A percentile compares a stretch with the other conserved stretches of the same genome.
Evolutionary conservation across 179 eudicot genomes (phyloP).

Genomic region (Dionaea muscipula): DNA sequence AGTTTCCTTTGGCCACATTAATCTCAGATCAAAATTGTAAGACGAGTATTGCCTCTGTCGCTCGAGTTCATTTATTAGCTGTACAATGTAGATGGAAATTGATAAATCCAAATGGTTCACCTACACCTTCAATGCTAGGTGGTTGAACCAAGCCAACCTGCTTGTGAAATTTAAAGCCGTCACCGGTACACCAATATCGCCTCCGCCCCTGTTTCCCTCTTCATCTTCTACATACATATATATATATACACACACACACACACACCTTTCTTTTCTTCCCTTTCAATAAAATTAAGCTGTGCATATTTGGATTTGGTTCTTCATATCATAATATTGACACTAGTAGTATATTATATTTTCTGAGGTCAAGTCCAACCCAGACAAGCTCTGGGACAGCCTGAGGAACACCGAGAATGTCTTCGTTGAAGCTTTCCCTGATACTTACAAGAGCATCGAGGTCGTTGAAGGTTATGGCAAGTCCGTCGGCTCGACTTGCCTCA

Average conservation of each 20-base stretch:
- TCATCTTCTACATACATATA: not conserved
- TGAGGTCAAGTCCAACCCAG: constrained; percentile 40
- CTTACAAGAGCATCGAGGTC: constrained; percentile 59
- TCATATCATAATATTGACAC: constrained; percentile 14
- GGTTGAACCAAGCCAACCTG: not conserved
- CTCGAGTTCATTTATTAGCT: too few relatives aligned
- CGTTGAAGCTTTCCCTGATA: constrained; percentile 56
- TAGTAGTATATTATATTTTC: constrained; percentile 48
- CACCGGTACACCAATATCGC: not conserved
- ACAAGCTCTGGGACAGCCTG: constrained; percentile 46
- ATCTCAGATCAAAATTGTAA: too few relatives aligned
- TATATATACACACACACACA: too few relatives aligned
- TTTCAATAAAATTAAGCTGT: not conserved
- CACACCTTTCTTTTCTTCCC: not conserved
- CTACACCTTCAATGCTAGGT: not conserved
- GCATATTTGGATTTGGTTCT: not conserved
- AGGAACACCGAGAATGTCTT: constrained; percentile 43
- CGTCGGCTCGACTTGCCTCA: constrained; percentile 54
- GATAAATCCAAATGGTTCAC: too few relatives aligned
- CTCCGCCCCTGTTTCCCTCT: not conserved
- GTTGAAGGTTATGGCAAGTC: constrained; percentile 74
- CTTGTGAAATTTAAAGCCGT: not conserved
- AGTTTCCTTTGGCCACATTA: too few relatives aligned
- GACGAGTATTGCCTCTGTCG: too few relatives aligned
- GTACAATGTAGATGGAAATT: too few relatives aligned